Base-by-base conservation (phyloP, 106 monocot genomes). In the Acanthochlamys bracteata region DNA sequence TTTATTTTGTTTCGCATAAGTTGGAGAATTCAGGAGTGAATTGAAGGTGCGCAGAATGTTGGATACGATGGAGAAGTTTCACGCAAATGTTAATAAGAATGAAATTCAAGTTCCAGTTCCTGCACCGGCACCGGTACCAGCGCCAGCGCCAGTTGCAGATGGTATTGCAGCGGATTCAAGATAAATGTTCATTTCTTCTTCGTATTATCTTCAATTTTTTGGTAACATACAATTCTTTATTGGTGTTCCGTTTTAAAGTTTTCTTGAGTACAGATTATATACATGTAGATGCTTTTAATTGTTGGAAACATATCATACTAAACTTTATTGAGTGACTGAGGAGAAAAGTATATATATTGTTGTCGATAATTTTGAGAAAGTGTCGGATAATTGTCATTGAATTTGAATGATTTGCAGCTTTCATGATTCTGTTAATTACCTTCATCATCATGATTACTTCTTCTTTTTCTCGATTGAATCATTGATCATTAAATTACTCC, bases 31-130 rank as follows among this genome's bases (percentile, higher is more conserved):
- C 11, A 59, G 49, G 25, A 41, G 24, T 15, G 72, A 73, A 58
- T 42, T 70, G 8, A 67, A 26, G 26, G 53, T 52, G 49, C 76
- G 84, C 52, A 79, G 33, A 43, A 80, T 84, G 80, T 63, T 74
- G 84, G 64, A 33, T 55, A 70, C 53, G 3, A 8, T 58, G 22
- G 63, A 68, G 67, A 74, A 47, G 58, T 25, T 7, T 19, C 16
- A 53, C 0, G 14, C 25, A 39, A n/a, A n/a, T 45, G 43, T 7
- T 7, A 45, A 45, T 45, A 68, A 53, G 17, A 57, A 61, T 0
- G 59, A 8, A 39, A 67, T 45, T 16, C 11, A 22, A 33, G 14
- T 17, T 27, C 19, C 26, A 60, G 24, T 33, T 27, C 33, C 60
- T 33, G 24, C 76, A 22, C 73, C 76, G 20, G 51, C 75, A 49